Evolutionary conservation across 78 protist genomes (phyloP).

Genomic region (Bodo saltans): DNA sequence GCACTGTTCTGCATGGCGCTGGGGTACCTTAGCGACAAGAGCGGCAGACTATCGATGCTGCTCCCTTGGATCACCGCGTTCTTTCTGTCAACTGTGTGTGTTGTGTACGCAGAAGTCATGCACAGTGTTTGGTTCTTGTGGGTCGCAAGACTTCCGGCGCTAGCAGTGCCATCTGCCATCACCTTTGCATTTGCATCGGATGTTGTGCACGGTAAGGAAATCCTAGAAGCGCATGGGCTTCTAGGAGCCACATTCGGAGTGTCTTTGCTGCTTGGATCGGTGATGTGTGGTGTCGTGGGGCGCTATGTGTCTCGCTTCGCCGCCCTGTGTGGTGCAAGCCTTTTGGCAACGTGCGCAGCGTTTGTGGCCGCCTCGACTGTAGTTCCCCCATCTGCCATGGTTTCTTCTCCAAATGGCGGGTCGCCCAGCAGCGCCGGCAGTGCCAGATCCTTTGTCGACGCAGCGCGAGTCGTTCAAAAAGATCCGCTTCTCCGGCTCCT

Average conservation of each 20-base stretch:
- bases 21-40: not conserved
- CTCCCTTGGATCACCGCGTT: not conserved
- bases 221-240: not conserved
- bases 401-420: too few relatives aligned
- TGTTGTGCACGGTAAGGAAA: not conserved
- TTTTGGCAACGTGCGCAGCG: too few relatives aligned
- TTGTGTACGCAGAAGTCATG: not conserved
- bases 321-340: not conserved
- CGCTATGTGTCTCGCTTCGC: not conserved
- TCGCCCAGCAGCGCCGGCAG: too few relatives aligned
- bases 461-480: not conserved
- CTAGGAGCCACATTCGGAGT: not conserved
- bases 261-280: not conserved
- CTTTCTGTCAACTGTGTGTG: not conserved
- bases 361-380: too few relatives aligned
- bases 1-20: not conserved
- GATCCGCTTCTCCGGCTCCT: not conserved
- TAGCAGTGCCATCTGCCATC: not conserved
- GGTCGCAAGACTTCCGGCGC: not conserved
- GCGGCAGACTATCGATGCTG: not conserved
- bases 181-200: not conserved
- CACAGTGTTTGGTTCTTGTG: not conserved
- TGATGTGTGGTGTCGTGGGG: not conserved
- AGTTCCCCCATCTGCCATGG: too few relatives aligned
- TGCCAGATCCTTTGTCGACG: not conserved